Evolutionary conservation across 2,329 filamentous ascomycete species (phyloP).

Genomic region (Huntiella moniliformis): DNA sequence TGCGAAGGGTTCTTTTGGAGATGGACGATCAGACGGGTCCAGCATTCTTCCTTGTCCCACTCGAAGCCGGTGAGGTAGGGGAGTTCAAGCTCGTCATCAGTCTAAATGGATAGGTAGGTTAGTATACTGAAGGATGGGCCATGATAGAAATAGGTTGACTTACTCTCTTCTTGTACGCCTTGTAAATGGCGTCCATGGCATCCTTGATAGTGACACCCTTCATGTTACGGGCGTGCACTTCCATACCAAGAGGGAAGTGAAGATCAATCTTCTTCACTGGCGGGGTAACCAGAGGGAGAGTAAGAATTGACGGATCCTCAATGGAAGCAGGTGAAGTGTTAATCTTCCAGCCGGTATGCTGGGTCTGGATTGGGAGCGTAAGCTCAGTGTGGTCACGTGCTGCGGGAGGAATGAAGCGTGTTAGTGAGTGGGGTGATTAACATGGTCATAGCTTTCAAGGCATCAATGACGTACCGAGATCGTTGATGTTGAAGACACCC

Average conservation of each 20-base stretch:
- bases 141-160: conserved; percentile 17
- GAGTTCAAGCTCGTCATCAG: conserved; percentile 75
- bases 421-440: background rate
- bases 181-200: conserved; percentile 85
- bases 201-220: conserved; percentile 97
- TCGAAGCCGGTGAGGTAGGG: conserved; percentile 88
- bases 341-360: conserved; percentile 84
- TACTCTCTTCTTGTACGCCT: conserved; percentile 93
- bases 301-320: conserved; percentile 70
- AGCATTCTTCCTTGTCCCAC: conserved; percentile 87
- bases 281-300: conserved; percentile 61
- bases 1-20: conserved; percentile 51
- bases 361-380: conserved; percentile 61
- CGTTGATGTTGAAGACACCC: conserved; percentile 57
- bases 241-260: conserved; percentile 71
- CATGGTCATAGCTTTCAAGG: background rate
- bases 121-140: background rate
- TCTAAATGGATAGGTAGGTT: conserved; percentile 27
- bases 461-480: conserved; percentile 47
- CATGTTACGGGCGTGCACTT: conserved; percentile 76
- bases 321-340: conserved; percentile 64
- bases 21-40: conserved; percentile 68
- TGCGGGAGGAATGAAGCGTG: conserved; percentile 20
- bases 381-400: conserved; percentile 57
- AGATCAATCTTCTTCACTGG: conserved; percentile 89